Evolutionary conservation across 768 basidiomycete genomes (phyloP).

Genomic region (Wakefieldia striispora): DNA sequence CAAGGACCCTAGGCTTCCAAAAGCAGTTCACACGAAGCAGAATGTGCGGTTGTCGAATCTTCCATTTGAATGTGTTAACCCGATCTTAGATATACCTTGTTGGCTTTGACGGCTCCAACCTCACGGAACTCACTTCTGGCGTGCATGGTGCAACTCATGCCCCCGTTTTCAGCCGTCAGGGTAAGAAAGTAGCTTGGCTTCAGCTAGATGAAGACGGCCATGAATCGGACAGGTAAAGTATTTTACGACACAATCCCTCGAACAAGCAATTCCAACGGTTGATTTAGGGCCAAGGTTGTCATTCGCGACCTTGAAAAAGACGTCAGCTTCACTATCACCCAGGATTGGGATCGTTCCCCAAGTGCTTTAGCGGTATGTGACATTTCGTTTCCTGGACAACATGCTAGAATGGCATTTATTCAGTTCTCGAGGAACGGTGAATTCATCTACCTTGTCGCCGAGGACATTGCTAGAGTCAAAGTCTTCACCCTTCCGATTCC

Average conservation of each 20-base stretch:
- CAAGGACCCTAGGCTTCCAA: constrained; percentile 75
- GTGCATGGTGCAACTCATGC: constrained; percentile 78
- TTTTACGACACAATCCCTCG: neutral
- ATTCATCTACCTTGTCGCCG: constrained; percentile 70
- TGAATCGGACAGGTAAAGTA: constrained; percentile 72
- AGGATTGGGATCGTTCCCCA: constrained; percentile 84
- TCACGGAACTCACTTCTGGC: constrained; percentile 76
- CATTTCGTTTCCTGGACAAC: neutral
- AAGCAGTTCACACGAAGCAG: constrained; percentile 87
- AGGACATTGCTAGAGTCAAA: constrained; percentile 76
- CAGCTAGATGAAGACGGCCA: constrained; percentile 87
- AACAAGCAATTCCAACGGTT: neutral
- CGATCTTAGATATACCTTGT: constrained; percentile 66
- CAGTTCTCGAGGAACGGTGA: constrained; percentile 75
- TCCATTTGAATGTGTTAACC: neutral
- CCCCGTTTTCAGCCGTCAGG: constrained; percentile 67
- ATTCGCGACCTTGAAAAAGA: constrained; percentile 70
- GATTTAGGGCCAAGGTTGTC: constrained; percentile 65
- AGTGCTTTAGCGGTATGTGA: constrained; percentile 15
- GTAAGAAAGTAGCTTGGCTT: constrained; percentile 80
- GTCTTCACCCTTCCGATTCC: constrained; percentile 69
- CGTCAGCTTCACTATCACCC: constrained; percentile 72
- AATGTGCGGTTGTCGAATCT: constrained; percentile 46
- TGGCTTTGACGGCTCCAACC: constrained; percentile 49
- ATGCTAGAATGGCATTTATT: neutral